Conservation (phyloP, 2,329 filamentous ascomycete species). For the Zymoseptoria passerinii region DNA sequence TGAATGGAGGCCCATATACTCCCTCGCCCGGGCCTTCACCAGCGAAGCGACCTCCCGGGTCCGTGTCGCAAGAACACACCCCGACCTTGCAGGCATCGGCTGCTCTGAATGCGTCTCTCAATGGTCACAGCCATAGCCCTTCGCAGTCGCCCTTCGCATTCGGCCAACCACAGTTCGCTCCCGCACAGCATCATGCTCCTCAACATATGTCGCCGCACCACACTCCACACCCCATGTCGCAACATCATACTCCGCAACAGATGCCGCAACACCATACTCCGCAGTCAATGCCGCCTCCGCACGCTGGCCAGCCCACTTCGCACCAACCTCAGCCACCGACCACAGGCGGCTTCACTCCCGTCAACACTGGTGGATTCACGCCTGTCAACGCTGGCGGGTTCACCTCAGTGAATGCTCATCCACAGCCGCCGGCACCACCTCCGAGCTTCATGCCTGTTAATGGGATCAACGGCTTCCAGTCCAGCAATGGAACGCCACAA, state of each 20-base stretch:
- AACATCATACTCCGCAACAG: constrained; percentile 8
- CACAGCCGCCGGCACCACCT: constrained; percentile 17
- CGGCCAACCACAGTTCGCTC: background rate
- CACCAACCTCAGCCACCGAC: constrained; percentile 46
- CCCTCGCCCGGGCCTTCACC: constrained; percentile 68
- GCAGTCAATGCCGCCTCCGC: constrained; percentile 41
- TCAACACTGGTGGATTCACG: constrained; percentile 48
- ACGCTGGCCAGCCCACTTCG: constrained; percentile 32
- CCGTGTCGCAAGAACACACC: constrained; percentile 51
- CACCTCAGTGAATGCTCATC: constrained; percentile 54
- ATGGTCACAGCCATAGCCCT: constrained; percentile 20
- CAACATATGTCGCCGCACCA: constrained; percentile 17
- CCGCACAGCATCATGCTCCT: constrained; percentile 9
- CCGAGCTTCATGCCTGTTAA: constrained; percentile 53
- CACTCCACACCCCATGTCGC: constrained; percentile 19
- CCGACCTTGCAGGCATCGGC: constrained; percentile 54
- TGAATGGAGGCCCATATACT: constrained; percentile 86
- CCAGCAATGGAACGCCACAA: constrained; percentile 20
- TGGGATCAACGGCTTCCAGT: constrained; percentile 37
- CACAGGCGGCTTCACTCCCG: constrained; percentile 61
- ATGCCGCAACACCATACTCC: constrained; percentile 7
- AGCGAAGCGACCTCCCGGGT: constrained; percentile 48
- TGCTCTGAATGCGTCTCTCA: constrained; percentile 49
- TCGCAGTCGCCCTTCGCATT: background rate
- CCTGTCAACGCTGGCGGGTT: constrained; percentile 32